Evolutionary conservation across 306 rosid genomes (phyloP), one percentile per base, ranked within the genome.

Genomic region (Glycine soja): DNA sequence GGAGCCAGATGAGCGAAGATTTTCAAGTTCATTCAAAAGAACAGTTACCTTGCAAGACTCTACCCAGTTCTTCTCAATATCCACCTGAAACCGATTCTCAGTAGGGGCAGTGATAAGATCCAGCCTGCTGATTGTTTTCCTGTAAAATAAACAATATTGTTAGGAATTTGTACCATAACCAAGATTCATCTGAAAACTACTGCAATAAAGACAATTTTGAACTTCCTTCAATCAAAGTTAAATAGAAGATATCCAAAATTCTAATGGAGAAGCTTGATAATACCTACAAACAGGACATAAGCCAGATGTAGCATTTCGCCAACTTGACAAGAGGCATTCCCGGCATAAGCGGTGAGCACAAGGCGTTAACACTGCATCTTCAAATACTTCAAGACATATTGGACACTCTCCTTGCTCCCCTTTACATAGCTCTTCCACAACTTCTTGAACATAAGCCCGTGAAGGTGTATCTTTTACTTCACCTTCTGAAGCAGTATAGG

Each of bases 201-300:
- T 38, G 48, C 78, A 51, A 16, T 19, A 59, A 74, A 61, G 66
- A 74, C 43, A 62, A 69, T 70, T 43, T 45, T 5, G 69, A 57
- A 79, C 65, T 73, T 70, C 69, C 53, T 42, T 38, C 9, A 4
- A 45, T 42, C 16, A 64, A 62, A 42, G 11, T 72, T 15, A 75
- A 84, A 47, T 8, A 85, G 75, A 81, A 24, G 63, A 65, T 24
- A 51, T 69, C 73, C 58, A 80, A 75, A 69, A 10, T 56, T 74
- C 59, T 57, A 56, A 67, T 45, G 80, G 75, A 65, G 79, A 47
- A 77, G 45, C 74, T 68, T 75, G 74, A 75, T 69, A 73, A 85
- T 95, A 95, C 98, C 98, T 95, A 85, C 98, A 95, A 79, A 95
- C 98, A 79, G 98, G 98, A 74, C 98, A 95, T 82, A 89, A 77